Evolutionary conservation across 805 yeast species (phyloP).

Genomic region (Zygotorulaspora sp.): DNA sequence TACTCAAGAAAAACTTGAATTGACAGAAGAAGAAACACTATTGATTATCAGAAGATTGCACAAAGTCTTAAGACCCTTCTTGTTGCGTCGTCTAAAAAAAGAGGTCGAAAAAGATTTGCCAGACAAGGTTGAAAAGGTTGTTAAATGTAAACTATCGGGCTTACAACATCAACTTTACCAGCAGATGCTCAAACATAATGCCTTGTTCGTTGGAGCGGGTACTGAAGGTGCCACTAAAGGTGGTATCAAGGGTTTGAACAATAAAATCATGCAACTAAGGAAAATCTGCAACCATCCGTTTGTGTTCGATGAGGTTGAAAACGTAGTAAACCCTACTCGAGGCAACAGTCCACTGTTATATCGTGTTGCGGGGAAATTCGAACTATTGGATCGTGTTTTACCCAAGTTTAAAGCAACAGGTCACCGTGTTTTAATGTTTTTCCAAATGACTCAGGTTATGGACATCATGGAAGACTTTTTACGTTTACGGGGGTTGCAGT

Average conservation of each 20-base stretch:
- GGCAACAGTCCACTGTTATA: conserved; percentile 64
- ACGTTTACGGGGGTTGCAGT: conserved; percentile 60
- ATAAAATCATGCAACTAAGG: conserved; percentile 79
- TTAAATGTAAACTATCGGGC: conserved; percentile 73
- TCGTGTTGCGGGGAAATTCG: conserved; percentile 79
- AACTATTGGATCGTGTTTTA: conserved; percentile 65
- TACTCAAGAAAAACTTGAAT: conserved; percentile 70
- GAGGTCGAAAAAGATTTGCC: conserved; percentile 87
- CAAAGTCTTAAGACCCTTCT: conserved; percentile 79
- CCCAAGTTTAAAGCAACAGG: conserved; percentile 73
- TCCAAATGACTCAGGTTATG: conserved; percentile 89
- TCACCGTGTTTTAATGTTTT: conserved; percentile 75
- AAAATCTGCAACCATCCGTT: conserved; percentile 86
- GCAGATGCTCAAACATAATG: conserved; percentile 71
- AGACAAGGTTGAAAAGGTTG: conserved; percentile 75
- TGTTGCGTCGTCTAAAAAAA: conserved; percentile 75
- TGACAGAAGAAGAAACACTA: conserved; percentile 81
- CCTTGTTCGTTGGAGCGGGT: conserved; percentile 58
- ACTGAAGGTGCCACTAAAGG: conserved; percentile 55
- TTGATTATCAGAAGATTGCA: conserved; percentile 80
- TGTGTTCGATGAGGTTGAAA: conserved; percentile 79
- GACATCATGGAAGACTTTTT: conserved; percentile 84
- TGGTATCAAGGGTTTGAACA: conserved; percentile 73
- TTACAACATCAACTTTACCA: conserved; percentile 66
- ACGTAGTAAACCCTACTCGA: conserved; percentile 57